Evolutionary conservation across 768 basidiomycete species (phyloP).

Genomic region (Mycena galopus): DNA sequence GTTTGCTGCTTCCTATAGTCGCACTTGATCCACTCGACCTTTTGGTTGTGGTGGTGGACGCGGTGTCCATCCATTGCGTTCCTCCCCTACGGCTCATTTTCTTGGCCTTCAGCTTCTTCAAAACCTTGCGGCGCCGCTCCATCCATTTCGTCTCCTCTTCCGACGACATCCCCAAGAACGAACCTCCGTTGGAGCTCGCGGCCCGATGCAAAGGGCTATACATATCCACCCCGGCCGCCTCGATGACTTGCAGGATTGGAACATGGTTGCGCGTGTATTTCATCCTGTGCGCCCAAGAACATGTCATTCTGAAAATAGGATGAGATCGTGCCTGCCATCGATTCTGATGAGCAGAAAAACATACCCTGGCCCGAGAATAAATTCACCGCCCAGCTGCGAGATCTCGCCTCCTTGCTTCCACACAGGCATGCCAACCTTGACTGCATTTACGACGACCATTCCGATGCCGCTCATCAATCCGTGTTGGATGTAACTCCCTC

Average conservation of each 20-base stretch:
- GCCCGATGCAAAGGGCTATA: constrained; percentile 21
- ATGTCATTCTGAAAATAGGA: constrained; percentile 54
- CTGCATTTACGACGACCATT: constrained; percentile 66
- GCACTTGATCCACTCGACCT: constrained; percentile 1
- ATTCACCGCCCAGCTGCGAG: constrained; percentile 80
- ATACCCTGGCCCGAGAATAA: constrained; percentile 75
- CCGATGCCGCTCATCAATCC: constrained; percentile 64
- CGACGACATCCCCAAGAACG: constrained; percentile 32
- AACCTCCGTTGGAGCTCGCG: constrained; percentile 19
- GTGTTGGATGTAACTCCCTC: constrained; percentile 65
- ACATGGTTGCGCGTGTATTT: constrained; percentile 68
- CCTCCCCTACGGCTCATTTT: constrained; percentile 31
- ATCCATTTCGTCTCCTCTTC: constrained; percentile 35
- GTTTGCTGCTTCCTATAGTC: constrained; percentile 3
- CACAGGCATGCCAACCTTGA: constrained; percentile 71
- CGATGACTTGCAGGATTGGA: constrained; percentile 66
- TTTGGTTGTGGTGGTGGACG: constrained; percentile 3
- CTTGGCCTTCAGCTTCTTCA: constrained; percentile 30
- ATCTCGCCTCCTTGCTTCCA: constrained; percentile 71
- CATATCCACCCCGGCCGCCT: constrained; percentile 60
- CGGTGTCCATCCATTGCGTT: constrained; percentile 24
- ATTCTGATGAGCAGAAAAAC: constrained; percentile 33
- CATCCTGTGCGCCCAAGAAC: constrained; percentile 76
- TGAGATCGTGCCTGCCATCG: constrained; percentile 7
- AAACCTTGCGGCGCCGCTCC: constrained; percentile 25